Conservation (phyloP, 805 yeast genomes). For the Kuraishia hungarica region DNA sequence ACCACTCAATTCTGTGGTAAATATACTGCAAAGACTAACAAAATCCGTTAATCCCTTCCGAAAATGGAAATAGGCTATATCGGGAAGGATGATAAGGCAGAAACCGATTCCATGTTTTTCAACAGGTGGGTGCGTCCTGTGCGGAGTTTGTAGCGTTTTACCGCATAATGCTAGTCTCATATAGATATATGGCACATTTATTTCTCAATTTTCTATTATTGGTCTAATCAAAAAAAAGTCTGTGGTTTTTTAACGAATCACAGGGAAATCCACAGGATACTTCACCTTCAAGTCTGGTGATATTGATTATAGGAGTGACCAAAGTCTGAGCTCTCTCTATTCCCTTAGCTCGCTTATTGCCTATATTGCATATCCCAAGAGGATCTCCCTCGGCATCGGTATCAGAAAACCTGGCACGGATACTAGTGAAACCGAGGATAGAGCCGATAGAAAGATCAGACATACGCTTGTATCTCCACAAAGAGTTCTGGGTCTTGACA, state of each 20-base stretch:
- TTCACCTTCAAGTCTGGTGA: conserved; percentile 1
- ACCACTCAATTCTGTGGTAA: no score
- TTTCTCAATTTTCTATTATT: no score
- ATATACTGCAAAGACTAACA: no score
- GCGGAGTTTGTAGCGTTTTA: no score
- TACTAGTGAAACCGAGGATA: conserved; percentile 9
- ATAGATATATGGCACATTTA: neutral
- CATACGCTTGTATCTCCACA: conserved; percentile 9
- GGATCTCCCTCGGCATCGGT: conserved; percentile 10
- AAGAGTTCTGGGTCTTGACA: conserved; percentile 11
- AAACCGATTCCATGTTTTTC: no score
- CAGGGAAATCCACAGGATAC: conserved; percentile 5
- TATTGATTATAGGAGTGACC: conserved; percentile 4
- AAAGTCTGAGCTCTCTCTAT: neutral
- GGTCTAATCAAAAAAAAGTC: neutral
- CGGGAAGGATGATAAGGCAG: no score
- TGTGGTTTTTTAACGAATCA: neutral
- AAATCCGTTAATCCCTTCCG: neutral
- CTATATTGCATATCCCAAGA: neutral
- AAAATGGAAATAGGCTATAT: neutral
- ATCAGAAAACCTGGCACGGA: conserved; percentile 14
- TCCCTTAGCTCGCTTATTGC: neutral
- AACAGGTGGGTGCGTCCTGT: no score
- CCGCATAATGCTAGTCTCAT: no score
- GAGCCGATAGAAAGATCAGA: conserved; percentile 8